phyloP scores from a whole-genome alignment of 148 eudicot genomes.

The Rhododendron ovatum region DNA sequence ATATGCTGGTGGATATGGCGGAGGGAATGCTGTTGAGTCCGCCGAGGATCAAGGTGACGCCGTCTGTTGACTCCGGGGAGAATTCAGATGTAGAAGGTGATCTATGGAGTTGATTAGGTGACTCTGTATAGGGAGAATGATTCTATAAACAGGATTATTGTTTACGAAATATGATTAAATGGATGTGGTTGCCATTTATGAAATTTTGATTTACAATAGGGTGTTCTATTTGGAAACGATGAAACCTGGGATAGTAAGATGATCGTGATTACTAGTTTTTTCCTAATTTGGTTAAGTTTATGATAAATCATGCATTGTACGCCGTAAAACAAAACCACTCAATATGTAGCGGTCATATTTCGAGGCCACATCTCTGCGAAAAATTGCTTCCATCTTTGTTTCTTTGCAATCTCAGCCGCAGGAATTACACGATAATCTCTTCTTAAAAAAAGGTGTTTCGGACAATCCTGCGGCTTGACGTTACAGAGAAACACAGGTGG shows the following conservation, averaged over 20 bases:
- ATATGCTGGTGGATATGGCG: constrained; percentile 55
- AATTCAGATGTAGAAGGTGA: constrained; percentile 9
- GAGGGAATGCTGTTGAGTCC: constrained; percentile 54
- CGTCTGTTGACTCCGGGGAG: constrained; percentile 15
- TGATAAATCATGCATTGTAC: too few species aligned
- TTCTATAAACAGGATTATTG: background rate
- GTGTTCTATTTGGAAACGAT: background rate
- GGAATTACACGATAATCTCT: too few species aligned
- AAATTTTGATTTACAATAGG: background rate
- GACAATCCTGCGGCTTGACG: too few species aligned
- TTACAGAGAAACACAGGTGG: too few species aligned
- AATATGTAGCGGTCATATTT: too few species aligned
- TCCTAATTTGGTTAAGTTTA: background rate
- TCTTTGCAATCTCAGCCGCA: too few species aligned
- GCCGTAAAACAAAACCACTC: too few species aligned
- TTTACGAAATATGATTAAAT: background rate
- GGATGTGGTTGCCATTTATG: background rate
- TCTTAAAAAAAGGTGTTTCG: background rate
- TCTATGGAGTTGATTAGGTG: constrained; percentile 36
- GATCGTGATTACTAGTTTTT: background rate
- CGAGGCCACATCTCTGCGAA: background rate
- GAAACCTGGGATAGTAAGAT: background rate
- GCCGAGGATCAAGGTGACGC: constrained; percentile 30
- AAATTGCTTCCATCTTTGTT: too few species aligned
- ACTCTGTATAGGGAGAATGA: background rate